Percentiles rank a stretch among this genome's conserved stretches.
Conservation (phyloP, 208 protist genomes). For the Trypanosomatidae sp. region DNA sequence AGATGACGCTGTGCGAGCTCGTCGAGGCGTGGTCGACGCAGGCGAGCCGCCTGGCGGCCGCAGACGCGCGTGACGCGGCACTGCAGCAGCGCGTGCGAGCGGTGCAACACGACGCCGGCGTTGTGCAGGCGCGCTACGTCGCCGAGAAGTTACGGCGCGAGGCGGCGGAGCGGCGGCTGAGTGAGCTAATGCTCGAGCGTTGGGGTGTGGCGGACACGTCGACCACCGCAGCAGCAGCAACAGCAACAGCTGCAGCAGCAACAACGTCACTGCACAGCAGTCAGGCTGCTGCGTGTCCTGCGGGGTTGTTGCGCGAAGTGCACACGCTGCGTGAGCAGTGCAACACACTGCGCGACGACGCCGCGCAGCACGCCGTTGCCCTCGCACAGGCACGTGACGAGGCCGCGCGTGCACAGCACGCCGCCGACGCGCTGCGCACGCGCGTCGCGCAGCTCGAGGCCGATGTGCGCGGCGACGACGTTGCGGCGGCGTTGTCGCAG, state of each 20-base stretch:
- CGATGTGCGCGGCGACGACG: constrained; percentile 39
- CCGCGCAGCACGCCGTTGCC: constrained; percentile 45
- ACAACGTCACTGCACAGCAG: not conserved
- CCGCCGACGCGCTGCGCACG: constrained; percentile 6
- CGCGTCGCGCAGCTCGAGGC: constrained; percentile 26
- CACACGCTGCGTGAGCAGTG: constrained; percentile 42
- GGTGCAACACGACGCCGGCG: constrained; percentile 40
- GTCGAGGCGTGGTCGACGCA: constrained; percentile 57
- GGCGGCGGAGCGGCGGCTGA: constrained; percentile 52
- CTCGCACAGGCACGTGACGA: constrained; percentile 37
- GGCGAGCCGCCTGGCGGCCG: constrained; percentile 38
- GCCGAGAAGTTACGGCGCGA: constrained; percentile 67
- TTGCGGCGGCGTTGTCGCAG: constrained; percentile 30
- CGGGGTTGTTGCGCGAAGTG: constrained; percentile 20
- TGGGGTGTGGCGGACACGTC: constrained; percentile 13
- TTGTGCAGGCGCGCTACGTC: constrained; percentile 52
- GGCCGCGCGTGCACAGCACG: constrained; percentile 10
- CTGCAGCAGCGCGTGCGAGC: too few relatives aligned
- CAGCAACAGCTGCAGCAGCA: not conserved
- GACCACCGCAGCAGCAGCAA: not conserved
- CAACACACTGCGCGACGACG: constrained; percentile 55
- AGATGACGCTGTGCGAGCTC: constrained; percentile 67
- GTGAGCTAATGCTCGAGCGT: constrained; percentile 66
- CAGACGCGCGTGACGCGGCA: constrained; percentile 6
- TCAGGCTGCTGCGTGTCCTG: not conserved